Conservation (phyloP, 2,329 filamentous ascomycete species). For the Verticillium klebahnii region DNA sequence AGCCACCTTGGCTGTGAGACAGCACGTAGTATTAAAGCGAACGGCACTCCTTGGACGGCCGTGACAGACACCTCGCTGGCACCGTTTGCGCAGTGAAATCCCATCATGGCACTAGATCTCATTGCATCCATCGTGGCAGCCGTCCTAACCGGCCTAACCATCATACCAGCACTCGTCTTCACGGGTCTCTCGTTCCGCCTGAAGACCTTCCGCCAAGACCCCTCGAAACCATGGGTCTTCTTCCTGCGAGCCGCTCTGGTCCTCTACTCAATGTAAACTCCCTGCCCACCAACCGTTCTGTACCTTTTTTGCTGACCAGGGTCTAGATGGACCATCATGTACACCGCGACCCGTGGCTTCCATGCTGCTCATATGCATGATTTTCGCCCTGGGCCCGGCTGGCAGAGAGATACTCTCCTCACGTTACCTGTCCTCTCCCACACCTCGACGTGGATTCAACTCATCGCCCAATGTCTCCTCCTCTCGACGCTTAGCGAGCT, state of each 20-base stretch:
- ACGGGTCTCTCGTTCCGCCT: background rate
- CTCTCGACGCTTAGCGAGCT: background rate
- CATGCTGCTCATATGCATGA: background rate
- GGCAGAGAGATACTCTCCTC: background rate
- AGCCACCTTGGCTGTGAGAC: too few species aligned
- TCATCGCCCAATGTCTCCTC: background rate
- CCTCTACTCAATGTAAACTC: background rate
- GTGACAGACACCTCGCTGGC: too few species aligned
- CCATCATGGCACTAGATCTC: background rate
- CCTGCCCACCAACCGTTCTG: background rate
- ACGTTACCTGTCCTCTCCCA: background rate
- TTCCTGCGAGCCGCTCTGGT: background rate
- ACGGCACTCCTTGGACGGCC: too few species aligned
- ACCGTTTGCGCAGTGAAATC: background rate
- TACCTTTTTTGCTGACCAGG: background rate
- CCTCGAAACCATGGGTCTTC: background rate
- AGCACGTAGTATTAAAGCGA: too few species aligned
- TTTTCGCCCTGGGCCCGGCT: background rate
- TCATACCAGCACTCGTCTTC: background rate
- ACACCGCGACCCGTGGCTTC: background rate
- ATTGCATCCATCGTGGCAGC: background rate
- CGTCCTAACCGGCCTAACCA: background rate
- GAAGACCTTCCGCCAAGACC: background rate
- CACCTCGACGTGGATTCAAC: background rate
- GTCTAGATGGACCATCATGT: background rate